A percentile compares a stretch with the other conserved stretches of the same genome.
These are phyloP conservation scores for Aspergillus persii DNA, from an alignment of 2,329 filamentous ascomycete species.

Conservation along the genomic window DNA sequence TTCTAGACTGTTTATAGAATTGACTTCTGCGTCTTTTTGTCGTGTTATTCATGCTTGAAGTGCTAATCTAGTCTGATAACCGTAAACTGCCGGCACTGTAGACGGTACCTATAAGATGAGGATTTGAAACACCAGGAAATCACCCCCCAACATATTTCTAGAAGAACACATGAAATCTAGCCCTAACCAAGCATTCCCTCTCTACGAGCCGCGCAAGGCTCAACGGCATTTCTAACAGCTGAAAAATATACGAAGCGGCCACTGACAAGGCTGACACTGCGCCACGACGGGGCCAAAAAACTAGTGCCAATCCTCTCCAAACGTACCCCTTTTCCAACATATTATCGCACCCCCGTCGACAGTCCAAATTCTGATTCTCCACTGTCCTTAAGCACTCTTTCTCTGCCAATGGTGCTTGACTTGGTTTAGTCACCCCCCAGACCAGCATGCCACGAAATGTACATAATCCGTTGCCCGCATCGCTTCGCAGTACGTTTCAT, in stretches of 20 bases:
- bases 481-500: slow-evolving; percentile 40
- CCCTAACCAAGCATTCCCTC: not conserved
- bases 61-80: no score
- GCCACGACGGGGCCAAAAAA: not conserved
- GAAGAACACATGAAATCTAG: not conserved
- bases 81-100: no score
- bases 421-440: not conserved
- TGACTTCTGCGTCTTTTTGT: no score
- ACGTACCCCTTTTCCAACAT: not conserved
- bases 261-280: not conserved
- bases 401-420: not conserved
- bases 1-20: no score
- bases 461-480: slow-evolving; percentile 46
- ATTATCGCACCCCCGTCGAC: not conserved
- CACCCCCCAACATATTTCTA: no score
- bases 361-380: not conserved
- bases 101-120: no score
- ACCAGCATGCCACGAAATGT: slow-evolving; percentile 21
- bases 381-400: not conserved
- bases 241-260: not conserved
- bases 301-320: not conserved
- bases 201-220: not conserved
- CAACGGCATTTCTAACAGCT: not conserved
- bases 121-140: no score
- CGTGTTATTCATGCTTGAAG: no score